Evolutionary conservation across 129 eudicot genomes (phyloP).

Genomic region (Flaveria trinervia): DNA sequence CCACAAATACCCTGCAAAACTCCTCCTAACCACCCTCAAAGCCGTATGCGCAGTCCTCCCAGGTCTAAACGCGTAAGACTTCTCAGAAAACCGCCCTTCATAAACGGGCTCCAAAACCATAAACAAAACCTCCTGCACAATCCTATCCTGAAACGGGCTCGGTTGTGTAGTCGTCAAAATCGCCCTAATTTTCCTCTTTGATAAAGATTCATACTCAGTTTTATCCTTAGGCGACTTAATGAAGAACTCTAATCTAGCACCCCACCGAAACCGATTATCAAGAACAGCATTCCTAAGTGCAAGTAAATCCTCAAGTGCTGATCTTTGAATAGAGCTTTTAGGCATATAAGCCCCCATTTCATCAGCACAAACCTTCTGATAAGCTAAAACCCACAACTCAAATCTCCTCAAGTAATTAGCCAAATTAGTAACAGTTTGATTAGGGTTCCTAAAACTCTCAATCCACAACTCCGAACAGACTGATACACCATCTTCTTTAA

Average conservation of each 20-base stretch:
- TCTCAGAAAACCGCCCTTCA: slow-evolving; percentile 81
- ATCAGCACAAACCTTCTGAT: slow-evolving; percentile 84
- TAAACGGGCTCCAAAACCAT: slow-evolving; percentile 91
- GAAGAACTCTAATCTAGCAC: slow-evolving; percentile 64
- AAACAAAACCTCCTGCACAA: slow-evolving; percentile 93
- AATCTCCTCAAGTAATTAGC: slow-evolving; percentile 62
- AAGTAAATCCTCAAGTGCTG: slow-evolving; percentile 67
- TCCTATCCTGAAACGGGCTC: slow-evolving; percentile 76
- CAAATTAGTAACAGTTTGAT: slow-evolving; percentile 56
- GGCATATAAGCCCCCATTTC: slow-evolving; percentile 80
- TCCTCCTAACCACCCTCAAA: slow-evolving; percentile 82
- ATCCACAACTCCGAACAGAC: slow-evolving; percentile 83
- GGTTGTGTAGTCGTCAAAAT: slow-evolving; percentile 67
- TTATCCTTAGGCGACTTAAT: slow-evolving; percentile 76
- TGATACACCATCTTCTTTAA: slow-evolving; percentile 85
- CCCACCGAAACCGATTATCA: slow-evolving; percentile 71
- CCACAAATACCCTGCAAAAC: slow-evolving; percentile 98
- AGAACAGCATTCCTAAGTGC: slow-evolving; percentile 83
- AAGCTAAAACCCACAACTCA: slow-evolving; percentile 89
- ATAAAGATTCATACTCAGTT: slow-evolving; percentile 57
- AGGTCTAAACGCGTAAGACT: slow-evolving; percentile 85
- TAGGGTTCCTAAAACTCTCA: slow-evolving; percentile 64
- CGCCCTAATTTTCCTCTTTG: slow-evolving; percentile 73
- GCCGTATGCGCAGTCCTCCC: slow-evolving; percentile 95
- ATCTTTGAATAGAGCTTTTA: slow-evolving; percentile 57